Percentiles rank a stretch among this genome's conserved stretches.
These are phyloP conservation scores for Leccinum rimulosum DNA, from an alignment of 768 basidiomycete species.

Conservation along the genomic window DNA sequence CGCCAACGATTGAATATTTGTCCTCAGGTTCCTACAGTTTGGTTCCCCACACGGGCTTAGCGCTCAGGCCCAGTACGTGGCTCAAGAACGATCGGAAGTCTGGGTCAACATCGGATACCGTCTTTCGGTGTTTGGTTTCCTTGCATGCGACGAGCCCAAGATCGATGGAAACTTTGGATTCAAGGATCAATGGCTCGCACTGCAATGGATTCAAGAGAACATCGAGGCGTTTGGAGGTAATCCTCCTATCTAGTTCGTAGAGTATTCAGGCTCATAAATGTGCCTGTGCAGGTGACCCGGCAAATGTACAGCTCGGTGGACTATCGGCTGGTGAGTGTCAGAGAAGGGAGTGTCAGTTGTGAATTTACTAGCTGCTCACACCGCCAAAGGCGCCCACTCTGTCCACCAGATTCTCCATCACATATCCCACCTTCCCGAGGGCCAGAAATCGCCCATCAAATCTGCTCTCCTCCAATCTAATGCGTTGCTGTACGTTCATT, in stretches of 20 bases:
- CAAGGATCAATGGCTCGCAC: constrained; percentile 78
- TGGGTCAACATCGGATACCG: constrained; percentile 80
- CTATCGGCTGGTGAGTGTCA: constrained; percentile 60
- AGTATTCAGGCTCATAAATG: neutral
- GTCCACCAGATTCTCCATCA: constrained; percentile 74
- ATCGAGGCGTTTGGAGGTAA: constrained; percentile 68
- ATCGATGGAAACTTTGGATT: constrained; percentile 78
- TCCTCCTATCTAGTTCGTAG: neutral
- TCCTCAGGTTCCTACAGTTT: constrained; percentile 67
- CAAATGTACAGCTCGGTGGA: constrained; percentile 60
- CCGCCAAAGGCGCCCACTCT: constrained; percentile 60
- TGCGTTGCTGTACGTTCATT: constrained; percentile 55
- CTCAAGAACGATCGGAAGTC: constrained; percentile 62
- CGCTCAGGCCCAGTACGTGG: constrained; percentile 64
- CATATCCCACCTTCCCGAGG: constrained; percentile 58
- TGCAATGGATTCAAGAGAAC: constrained; percentile 71
- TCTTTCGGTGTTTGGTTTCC: constrained; percentile 72
- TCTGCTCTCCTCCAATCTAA: constrained; percentile 73
- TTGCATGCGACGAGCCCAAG: constrained; percentile 60
- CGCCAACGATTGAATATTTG: neutral
- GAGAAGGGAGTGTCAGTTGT: neutral
- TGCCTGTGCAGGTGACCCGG: constrained; percentile 49
- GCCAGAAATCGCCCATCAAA: constrained; percentile 57
- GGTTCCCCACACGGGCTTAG: constrained; percentile 66
- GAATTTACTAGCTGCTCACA: neutral